phyloP scores from a whole-genome alignment of 176 grass and related monocot species.

The Avena insularis region DNA sequence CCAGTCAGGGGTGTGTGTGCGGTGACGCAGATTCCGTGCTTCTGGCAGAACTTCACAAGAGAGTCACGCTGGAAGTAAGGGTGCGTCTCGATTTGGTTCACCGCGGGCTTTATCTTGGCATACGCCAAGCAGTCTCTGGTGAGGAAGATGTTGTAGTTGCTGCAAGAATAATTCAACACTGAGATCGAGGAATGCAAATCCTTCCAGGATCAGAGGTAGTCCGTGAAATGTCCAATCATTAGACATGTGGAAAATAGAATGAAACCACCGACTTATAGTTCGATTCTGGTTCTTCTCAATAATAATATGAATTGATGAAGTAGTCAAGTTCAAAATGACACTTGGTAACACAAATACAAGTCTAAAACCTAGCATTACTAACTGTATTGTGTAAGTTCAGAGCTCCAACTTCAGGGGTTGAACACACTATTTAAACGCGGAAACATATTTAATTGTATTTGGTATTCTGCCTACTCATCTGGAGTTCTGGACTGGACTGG shows the following conservation, averaged over 20 bases:
- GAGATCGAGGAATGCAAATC: not conserved
- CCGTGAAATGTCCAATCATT: not conserved
- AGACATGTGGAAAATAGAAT: not conserved
- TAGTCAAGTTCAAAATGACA: not conserved
- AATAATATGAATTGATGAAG: not conserved
- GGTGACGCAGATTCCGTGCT: constrained; percentile 81
- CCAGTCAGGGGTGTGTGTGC: constrained; percentile 85
- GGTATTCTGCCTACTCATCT: not conserved
- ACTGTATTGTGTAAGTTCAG: not conserved
- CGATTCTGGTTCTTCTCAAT: too few relatives aligned
- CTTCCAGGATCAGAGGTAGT: not conserved
- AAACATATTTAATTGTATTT: not conserved
- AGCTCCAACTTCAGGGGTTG: not conserved
- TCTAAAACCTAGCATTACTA: not conserved
- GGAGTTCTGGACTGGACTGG: not conserved
- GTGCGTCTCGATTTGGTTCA: constrained; percentile 90
- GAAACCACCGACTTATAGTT: not conserved
- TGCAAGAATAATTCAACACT: not conserved
- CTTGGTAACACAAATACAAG: not conserved
- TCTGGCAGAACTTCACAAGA: constrained; percentile 98
- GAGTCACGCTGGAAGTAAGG: constrained; percentile 93
- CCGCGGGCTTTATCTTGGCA: constrained; percentile 87
- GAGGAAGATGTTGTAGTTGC: not conserved
- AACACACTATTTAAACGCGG: not conserved
- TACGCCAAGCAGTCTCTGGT: not conserved